Base-by-base conservation (phyloP, 2,329 filamentous ascomycete species). In the Zelopaecilomyces penicillatus region DNA sequence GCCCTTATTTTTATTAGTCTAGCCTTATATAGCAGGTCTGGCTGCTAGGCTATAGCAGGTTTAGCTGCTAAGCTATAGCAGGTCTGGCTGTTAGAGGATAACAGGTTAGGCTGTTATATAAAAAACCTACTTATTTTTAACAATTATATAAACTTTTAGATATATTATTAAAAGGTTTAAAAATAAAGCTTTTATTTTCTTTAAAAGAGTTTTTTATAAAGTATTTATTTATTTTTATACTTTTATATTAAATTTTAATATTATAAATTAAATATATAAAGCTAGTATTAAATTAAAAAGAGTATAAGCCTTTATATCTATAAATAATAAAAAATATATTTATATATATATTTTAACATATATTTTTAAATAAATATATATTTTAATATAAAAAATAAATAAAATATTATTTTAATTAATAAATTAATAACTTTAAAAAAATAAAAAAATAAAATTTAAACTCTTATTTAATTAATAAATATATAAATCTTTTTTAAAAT, bases 151-250 rank as follows among this genome's bases (percentile, higher is more conserved):
- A 37, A 19, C 35, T 9, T 37, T 8, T 8, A 11, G 10, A 37
- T 11, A 37, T 11, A 19, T 41, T 33, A 31, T 32, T 32, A 6
- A 19, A 34, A 34, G 34, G 30, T 8, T 41, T 41, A 41, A 32
- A 41, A 32, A 41, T 30, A n/a, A n/a, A n/a, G n/a, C n/a, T n/a
- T 34, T 26, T 41, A 41, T 31, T 27, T 37, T 37, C 8, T 37
- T 4, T 37, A 26, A 6, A 37, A 37, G 3, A n/a, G 26, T 10
- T 2, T 37, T n/a, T n/a, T 37, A 37, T 2, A 10, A 37, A 37
- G 3, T n/a, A 37, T 37, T 10, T 9, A 37, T 3, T 37, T 10
- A 10, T 2, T 6, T 37, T 37, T 8, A 37, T 37, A 8, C 6
- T 37, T 11, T 37, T 37, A 37, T 37, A 8, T 37, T 37, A 37